A percentile compares a stretch with the other conserved stretches of the same genome.
phyloP scores from a whole-genome alignment of 2,329 filamentous ascomycete genomes.

The Apiospora rasikravindrae region DNA sequence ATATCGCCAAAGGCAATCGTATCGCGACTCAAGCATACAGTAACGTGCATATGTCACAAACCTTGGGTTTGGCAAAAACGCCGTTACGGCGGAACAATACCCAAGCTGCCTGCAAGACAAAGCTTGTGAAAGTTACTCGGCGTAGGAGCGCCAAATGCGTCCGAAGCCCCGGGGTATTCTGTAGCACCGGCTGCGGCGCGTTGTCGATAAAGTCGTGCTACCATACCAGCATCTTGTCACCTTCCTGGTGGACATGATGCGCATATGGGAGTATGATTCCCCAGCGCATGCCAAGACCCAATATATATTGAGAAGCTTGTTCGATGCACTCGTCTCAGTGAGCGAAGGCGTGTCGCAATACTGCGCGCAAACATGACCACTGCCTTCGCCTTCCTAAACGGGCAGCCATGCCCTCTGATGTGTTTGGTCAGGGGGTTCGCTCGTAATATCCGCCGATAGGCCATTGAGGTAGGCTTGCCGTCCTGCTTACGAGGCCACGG shows the following conservation, averaged over 20 bases:
- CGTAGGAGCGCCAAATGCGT: background rate
- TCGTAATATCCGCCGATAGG: slow-evolving; percentile 15
- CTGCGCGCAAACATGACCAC: background rate
- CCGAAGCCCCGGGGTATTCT: background rate
- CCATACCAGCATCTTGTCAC: background rate
- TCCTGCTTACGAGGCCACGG: background rate
- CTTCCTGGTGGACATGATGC: slow-evolving; percentile 14
- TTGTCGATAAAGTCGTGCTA: slow-evolving; percentile 1
- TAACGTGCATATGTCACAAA: slow-evolving; percentile 4
- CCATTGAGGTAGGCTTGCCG: background rate
- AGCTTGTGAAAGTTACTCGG: background rate
- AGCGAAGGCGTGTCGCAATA: background rate
- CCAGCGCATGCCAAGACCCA: slow-evolving; percentile 6
- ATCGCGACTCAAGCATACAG: slow-evolving; percentile 6
- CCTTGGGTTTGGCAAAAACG: background rate
- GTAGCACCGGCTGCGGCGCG: slow-evolving; percentile 6
- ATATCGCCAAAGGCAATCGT: background rate
- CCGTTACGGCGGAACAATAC: background rate
- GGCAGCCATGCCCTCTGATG: background rate
- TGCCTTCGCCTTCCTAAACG: slow-evolving; percentile 13
- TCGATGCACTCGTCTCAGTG: background rate
- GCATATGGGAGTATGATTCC: slow-evolving; percentile 3
- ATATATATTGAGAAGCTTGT: slow-evolving; percentile 17
- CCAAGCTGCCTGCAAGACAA: background rate
- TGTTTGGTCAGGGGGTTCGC: background rate